Base-by-base conservation (phyloP, 106 monocot species). In the Dendrobium nobile region DNA sequence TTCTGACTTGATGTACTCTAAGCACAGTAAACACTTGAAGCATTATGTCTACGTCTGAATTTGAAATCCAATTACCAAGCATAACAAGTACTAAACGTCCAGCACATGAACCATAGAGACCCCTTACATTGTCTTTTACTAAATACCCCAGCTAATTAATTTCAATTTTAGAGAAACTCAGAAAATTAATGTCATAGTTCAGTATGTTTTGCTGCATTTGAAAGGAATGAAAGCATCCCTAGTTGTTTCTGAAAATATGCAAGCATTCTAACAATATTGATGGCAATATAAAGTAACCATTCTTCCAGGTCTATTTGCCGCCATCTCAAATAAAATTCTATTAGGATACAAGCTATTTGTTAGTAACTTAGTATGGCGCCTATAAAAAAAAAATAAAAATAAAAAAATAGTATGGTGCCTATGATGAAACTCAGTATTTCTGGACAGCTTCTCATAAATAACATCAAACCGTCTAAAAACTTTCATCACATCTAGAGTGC, bases 211-310 rank as follows among this genome's bases (percentile, higher is more conserved):
- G 61, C 20, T 61, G 20, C 20, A 61, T 22, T 61, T 61, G 6
- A 61, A 61, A 13, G 51, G 51, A 51, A 61, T 61, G 61, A 61
- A 61, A 61, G 61, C n/a, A 61, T 61, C 61, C n/a, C n/a, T n/a
- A 61, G 20, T 5, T 61, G 61, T n/a, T 61, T 61, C 3, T 6
- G 8, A 22, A 61, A 5, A n/a, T n/a, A 61, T 1, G 22, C 6
- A 2, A 61, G n/a, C 22, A 61, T 22, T 61, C 61, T 61, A 61
- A 22, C 61, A 22, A 61, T 20, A 24, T 61, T 70, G 33, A 5
- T 27, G 70, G 10, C 13, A 27, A 70, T 15, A 31, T 70, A 37
- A 70, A 70, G 4, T 2, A 28, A 26, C 9, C 33, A 27, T 0
- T 31, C 70, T 13, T 10, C 27, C 33, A 70, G 10, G 3, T 33